A percentile compares a stretch with the other conserved stretches of the same genome.
phyloP scores from a whole-genome alignment of 1,284 basidiomycete genomes.

The Sporisorium sorghi region DNA sequence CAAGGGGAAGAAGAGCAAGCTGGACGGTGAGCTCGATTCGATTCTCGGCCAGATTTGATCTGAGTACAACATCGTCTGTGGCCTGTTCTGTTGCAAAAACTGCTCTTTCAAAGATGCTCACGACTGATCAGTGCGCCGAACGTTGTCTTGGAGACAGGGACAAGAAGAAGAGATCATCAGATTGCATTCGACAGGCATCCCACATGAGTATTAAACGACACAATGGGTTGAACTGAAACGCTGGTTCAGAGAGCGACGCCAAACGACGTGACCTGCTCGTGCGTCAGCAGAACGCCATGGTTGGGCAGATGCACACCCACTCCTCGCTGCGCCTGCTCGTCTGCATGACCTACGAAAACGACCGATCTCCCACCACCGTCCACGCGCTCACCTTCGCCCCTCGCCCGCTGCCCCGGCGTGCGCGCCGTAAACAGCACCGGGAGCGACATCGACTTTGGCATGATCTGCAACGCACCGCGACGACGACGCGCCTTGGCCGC shows the following conservation, averaged over 20 bases:
- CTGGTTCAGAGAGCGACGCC: constrained; percentile 15
- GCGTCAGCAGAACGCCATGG: constrained; percentile 16
- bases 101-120: background rate
- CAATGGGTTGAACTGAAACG: background rate
- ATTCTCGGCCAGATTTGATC: constrained; percentile 43
- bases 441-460: constrained; percentile 5
- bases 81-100: no score
- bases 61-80: no score
- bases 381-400: constrained; percentile 1
- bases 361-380: constrained; percentile 4
- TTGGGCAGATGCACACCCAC: constrained; percentile 16
- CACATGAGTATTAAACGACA: background rate
- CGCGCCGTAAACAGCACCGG: constrained; percentile 34
- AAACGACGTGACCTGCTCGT: constrained; percentile 5
- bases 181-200: constrained; percentile 15
- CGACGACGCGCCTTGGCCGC: constrained; percentile 13
- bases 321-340: background rate
- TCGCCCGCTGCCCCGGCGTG: constrained; percentile 17
- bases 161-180: background rate
- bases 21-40: constrained; percentile 50
- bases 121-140: background rate
- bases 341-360: constrained; percentile 6
- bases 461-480: constrained; percentile 5
- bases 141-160: background rate
- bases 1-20: constrained; percentile 25